Base-by-base conservation (phyloP, 1,284 basidiomycete species). In the Trichosporon sp. region DNA sequence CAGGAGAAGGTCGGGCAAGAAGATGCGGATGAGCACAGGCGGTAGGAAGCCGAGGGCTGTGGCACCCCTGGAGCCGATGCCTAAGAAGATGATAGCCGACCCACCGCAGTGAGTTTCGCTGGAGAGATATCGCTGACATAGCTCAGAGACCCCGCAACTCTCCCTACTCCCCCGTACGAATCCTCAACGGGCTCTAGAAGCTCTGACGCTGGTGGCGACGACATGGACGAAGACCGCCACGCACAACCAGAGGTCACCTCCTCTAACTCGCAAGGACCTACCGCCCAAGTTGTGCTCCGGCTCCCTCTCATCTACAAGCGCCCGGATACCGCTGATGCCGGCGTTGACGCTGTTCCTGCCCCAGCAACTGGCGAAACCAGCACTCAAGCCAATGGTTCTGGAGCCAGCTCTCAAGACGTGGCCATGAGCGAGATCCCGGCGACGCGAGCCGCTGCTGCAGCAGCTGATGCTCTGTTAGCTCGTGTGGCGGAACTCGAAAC, bases 1-100 rank as follows among this genome's bases (percentile, higher is more conserved):
- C 35, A n/a, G 7, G 11, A 21, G 59, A 31, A 0, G 4, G 32
- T 14, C 19, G 16, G 59, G 8, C 4, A 63, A 63, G 32, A 37
- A 37, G 59, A 59, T 37, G 59, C 59, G 59, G 32, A 63, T 63
- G 59, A 26, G 32, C 32, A 37, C 59, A 4, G 59, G 59, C 32
- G 59, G 59, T n/a, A 35, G 59, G 7, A 35, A 8, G 32, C 59
- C 59, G 59, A 35, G 59, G 31, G 31, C 59, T 7, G 12, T 37
- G 6, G 11, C 59, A 1, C 59, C 59, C 14, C 19, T 63, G 16
- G 59, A 63, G 1, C 31, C 59, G 2, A 4, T 21, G 6, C 31
- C 59, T 0, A 7, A 31, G 54, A 59, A 26, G 54, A 26, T 7
- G 2, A 19, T 7, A 11, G 12, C 14, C 21, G 21, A 5, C 4